Evolutionary conservation across 805 yeast species (phyloP), one percentile per base, ranked within the genome.

Genomic region (Suhomyces vadensis): DNA sequence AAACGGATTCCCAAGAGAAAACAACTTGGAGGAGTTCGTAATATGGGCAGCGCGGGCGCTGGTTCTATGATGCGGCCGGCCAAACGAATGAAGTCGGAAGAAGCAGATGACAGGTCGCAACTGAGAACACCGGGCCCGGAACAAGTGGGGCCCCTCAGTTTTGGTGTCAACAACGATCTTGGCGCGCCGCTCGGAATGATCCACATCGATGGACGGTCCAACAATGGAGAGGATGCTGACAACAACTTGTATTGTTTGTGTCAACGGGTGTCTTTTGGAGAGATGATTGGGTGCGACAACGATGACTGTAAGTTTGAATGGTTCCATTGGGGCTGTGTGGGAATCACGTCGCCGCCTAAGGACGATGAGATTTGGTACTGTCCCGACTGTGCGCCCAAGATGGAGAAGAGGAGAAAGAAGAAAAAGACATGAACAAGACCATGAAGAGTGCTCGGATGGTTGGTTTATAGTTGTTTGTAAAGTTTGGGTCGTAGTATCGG

Each of bases 261-360:
- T 60, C 95, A 89, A 59, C 89, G 91, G 53, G 95, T 87, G 0
- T 90, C 97, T 0, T 88, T 85, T 65, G 99, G 99, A 19, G 88
- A 84, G 56, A 92, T 92, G 99, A 88, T 92, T 52, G 97, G 94
- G 0, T 92, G 99, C 67, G 99, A 92, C 61, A 87, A 89, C 50
- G 85, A 85, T 19, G 82, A 85, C 54, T 94, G 99, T 71, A 80
- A 82, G 58, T 82, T 75, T 52, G 97, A 89, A 61, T 92, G 98
- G 98, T 92, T 92, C 68, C 99, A 94, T 65, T 92, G 91, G 75
- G 85, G 83, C 44, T 94, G 99, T 71, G 97, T 92, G 33, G 96
- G 96, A 1, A 71, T 92, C 47, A 83, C 82, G 14, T 83, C 82
- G 41, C 96, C 95, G 4, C 98, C 98, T 2, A 81, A 82, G 57